These are phyloP conservation scores for Stereocaulon alpinum DNA, from an alignment of 495 filamentous ascomycete species.

Conservation along the genomic window DNA sequence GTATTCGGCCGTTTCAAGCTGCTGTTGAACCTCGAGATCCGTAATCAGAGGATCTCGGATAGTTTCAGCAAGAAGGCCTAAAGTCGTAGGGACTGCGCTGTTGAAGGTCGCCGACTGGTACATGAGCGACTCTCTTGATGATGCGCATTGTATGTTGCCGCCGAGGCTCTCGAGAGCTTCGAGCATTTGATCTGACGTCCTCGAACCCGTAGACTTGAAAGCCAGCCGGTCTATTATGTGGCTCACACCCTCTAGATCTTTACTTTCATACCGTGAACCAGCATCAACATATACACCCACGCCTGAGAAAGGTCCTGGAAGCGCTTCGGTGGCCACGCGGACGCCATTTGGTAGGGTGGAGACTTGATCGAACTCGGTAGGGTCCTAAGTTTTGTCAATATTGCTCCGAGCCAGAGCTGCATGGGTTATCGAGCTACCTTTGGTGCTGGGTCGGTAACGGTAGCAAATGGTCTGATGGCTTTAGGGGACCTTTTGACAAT, in stretches of 20 bases:
- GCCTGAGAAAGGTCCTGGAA: constrained; percentile 90
- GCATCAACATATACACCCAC: constrained; percentile 96
- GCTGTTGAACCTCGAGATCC: constrained; percentile 77
- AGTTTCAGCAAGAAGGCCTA: constrained; percentile 85
- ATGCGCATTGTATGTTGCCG: constrained; percentile 93
- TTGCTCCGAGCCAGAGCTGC: not conserved
- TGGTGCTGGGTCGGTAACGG: constrained; percentile 15
- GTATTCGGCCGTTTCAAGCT: constrained; percentile 84
- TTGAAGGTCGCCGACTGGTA: constrained; percentile 99
- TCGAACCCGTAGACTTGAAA: constrained; percentile 80
- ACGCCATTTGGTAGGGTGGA: constrained; percentile 89
- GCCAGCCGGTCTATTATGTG: constrained; percentile 94
- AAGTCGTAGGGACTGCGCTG: constrained; percentile 69
- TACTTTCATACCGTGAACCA: constrained; percentile 88
- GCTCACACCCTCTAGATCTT: constrained; percentile 75
- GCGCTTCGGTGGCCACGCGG: constrained; percentile 87
- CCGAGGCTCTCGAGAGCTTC: constrained; percentile 77
- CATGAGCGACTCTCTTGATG: constrained; percentile 92
- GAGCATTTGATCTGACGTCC: constrained; percentile 72
- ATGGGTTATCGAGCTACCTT: constrained; percentile 11
- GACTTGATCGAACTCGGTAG: constrained; percentile 75
- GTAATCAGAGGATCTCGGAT: constrained; percentile 82
- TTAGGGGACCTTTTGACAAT: not conserved
- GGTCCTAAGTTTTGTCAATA: constrained; percentile 49
- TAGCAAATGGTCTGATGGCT: constrained; percentile 18